Percentiles rank a stretch among this genome's conserved stretches.
Conservation (phyloP, 176 grass and related monocot genomes). For the Leersia perrieri region DNA sequence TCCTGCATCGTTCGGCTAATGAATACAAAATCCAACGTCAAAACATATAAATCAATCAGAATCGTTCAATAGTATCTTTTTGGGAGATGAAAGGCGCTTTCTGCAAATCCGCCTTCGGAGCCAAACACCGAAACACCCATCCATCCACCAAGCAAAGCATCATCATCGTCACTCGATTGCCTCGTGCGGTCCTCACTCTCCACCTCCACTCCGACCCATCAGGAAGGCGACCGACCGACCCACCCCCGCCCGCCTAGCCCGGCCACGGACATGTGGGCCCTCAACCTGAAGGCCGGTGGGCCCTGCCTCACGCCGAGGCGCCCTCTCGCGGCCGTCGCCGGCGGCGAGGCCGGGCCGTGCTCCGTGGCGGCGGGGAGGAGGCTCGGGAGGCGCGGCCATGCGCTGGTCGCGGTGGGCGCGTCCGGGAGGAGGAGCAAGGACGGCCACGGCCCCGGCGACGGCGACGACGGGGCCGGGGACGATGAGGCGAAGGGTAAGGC, state of each 20-base stretch:
- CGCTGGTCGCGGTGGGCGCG: slow-evolving; percentile 50
- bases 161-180: not conserved
- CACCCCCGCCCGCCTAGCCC: not conserved
- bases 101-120: slow-evolving; percentile 24
- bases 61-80: not conserved
- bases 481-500: slow-evolving; percentile 42
- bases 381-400: slow-evolving; percentile 24
- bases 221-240: not conserved
- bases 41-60: too few species aligned
- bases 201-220: not conserved
- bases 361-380: slow-evolving; percentile 18
- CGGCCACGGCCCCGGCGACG: slow-evolving; percentile 14
- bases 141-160: too few species aligned
- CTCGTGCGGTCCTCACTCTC: not conserved
- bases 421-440: slow-evolving; percentile 43
- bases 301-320: slow-evolving; percentile 38
- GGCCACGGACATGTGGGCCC: slow-evolving; percentile 55
- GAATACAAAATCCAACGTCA: too few species aligned
- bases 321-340: too few species aligned
- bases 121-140: not conserved
- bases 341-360: not conserved
- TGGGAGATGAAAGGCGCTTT: slow-evolving; percentile 11
- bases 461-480: too few species aligned
- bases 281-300: slow-evolving; percentile 56
- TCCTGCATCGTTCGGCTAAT: too few species aligned